These are phyloP conservation scores for Capsicum pubescens DNA, from an alignment of 257 asterid genomes.

Conservation along the genomic window DNA sequence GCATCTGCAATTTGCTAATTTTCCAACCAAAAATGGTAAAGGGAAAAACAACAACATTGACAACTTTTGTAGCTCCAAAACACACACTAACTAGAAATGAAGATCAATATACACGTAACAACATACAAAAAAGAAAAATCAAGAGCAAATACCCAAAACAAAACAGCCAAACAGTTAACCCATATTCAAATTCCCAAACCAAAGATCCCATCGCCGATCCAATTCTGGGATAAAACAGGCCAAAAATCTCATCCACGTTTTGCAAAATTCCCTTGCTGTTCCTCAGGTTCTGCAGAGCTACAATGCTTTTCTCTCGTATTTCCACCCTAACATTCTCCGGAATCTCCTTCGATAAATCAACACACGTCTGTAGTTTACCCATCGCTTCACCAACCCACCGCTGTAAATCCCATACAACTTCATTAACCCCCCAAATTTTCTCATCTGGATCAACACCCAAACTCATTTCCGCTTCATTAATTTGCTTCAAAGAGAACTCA, in stretches of 20 bases:
- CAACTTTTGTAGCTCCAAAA: neutral
- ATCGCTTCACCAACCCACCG: conserved; percentile 9
- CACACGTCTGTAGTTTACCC: conserved; percentile 1
- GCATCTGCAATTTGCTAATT: neutral
- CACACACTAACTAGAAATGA: neutral
- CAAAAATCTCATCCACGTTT: neutral
- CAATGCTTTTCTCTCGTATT: neutral
- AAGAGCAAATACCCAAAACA: conserved; percentile 39
- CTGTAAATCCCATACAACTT: conserved; percentile 4
- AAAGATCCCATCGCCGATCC: conserved; percentile 8
- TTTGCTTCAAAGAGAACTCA: neutral
- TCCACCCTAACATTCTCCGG: neutral
- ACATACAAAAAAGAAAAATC: conserved; percentile 43
- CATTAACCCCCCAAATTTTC: neutral
- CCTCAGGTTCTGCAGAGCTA: neutral
- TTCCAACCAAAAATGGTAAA: neutral
- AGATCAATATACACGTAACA: conserved; percentile 37
- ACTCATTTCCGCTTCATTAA: conserved; percentile 11
- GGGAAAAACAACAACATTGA: neutral
- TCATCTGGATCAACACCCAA: neutral
- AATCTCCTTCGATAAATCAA: neutral
- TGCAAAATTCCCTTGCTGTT: neutral
- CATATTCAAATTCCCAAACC: conserved; percentile 2
- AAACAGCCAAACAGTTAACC: conserved; percentile 1
- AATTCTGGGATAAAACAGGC: neutral